Conservation (phyloP, 345 rosid species). For the Geranium brycei region DNA sequence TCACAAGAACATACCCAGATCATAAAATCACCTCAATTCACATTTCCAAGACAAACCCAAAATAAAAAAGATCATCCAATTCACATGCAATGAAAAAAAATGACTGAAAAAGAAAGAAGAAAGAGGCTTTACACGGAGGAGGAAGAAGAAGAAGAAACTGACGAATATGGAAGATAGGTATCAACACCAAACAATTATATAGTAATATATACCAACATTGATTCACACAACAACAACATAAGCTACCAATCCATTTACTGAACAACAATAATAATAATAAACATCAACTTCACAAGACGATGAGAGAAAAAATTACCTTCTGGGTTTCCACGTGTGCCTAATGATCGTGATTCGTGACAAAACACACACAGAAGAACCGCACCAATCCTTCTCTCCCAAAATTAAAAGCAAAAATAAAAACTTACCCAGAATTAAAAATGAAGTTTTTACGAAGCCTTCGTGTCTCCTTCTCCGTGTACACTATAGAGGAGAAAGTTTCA, state of each 20-base stretch:
- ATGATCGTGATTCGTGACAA: constrained; percentile 45
- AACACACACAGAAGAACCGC: constrained; percentile 13
- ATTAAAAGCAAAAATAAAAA: background rate
- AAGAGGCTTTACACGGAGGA: constrained; percentile 14
- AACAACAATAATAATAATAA: background rate
- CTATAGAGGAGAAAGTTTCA: background rate
- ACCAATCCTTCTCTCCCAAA: background rate
- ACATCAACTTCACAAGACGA: background rate
- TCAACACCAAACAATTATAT: constrained; percentile 12
- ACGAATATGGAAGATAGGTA: constrained; percentile 22
- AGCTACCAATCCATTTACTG: constrained; percentile 7
- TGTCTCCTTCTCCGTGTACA: background rate
- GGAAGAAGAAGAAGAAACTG: constrained; percentile 16
- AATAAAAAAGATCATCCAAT: constrained; percentile 13
- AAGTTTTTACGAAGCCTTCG: background rate
- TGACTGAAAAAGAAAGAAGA: constrained; percentile 1
- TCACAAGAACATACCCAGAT: constrained; percentile 22
- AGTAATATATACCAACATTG: constrained; percentile 5
- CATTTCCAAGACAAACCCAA: constrained; percentile 12
- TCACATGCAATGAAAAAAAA: background rate
- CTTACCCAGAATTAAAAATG: background rate
- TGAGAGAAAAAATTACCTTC: constrained; percentile 26
- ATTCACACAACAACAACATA: background rate
- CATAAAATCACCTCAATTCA: constrained; percentile 16
- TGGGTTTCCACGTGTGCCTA: constrained; percentile 51